phyloP scores from a whole-genome alignment of 345 rosid species.

The Acer negundo region DNA sequence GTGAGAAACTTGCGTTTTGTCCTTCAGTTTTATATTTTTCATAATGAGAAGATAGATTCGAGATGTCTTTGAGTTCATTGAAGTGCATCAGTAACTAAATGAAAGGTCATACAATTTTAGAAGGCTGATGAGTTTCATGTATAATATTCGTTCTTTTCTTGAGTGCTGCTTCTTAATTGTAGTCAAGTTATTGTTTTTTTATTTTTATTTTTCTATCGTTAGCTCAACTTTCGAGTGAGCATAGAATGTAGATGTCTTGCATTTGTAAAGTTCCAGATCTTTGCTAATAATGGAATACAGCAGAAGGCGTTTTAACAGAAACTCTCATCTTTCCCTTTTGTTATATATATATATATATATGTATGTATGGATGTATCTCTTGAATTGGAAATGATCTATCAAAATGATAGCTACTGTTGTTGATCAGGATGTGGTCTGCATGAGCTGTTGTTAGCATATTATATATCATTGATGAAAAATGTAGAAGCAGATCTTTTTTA shows the following conservation, averaged over 20 bases:
- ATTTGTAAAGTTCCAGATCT: slow-evolving; percentile 48
- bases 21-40: slow-evolving; percentile 14
- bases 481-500: not conserved
- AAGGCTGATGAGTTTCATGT: slow-evolving; percentile 45
- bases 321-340: not conserved
- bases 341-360: not conserved
- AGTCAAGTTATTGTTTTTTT: slow-evolving; percentile 24
- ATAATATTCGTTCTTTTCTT: slow-evolving; percentile 36
- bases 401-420: not conserved
- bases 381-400: not conserved
- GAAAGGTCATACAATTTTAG: slow-evolving; percentile 32
- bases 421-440: not conserved
- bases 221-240: slow-evolving; percentile 25
- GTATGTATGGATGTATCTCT: too few species aligned
- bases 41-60: slow-evolving; percentile 28
- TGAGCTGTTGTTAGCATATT: too few species aligned
- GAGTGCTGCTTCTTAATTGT: slow-evolving; percentile 33
- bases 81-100: slow-evolving; percentile 25
- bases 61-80: slow-evolving; percentile 21
- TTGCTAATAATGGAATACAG: slow-evolving; percentile 39
- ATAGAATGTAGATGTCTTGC: slow-evolving; percentile 31
- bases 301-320: slow-evolving; percentile 8
- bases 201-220: slow-evolving; percentile 12
- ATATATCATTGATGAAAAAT: too few species aligned
- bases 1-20: slow-evolving; percentile 15